phyloP scores from a whole-genome alignment of 805 yeast genomes.

The Hanseniaspora guilliermondii region DNA sequence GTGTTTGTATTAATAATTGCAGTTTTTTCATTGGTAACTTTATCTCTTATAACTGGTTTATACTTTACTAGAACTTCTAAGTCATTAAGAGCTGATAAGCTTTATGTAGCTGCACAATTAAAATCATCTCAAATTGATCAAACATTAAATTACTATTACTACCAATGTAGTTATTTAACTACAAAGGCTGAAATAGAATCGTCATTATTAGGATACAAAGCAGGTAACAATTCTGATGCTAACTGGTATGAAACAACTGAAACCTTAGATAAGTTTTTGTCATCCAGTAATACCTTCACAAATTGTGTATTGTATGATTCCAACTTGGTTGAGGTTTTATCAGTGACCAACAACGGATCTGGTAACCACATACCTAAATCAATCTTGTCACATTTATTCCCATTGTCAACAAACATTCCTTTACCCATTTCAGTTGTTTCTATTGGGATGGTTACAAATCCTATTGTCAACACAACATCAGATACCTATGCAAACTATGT shows the following conservation, averaged over 20 bases:
- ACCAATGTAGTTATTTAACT: constrained; percentile 56
- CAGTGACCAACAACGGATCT: constrained; percentile 33
- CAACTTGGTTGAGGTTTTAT: constrained; percentile 36
- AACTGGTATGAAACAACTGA: constrained; percentile 37
- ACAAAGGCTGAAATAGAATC: constrained; percentile 47
- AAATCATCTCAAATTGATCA: constrained; percentile 72
- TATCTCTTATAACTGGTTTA: constrained; percentile 65
- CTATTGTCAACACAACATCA: constrained; percentile 36
- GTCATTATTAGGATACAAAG: constrained; percentile 50
- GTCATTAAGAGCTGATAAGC: constrained; percentile 51
- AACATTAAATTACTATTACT: constrained; percentile 47
- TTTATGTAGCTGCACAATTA: constrained; percentile 66
- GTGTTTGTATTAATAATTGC: constrained; percentile 59
- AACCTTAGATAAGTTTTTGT: constrained; percentile 47
- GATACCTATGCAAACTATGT: not conserved
- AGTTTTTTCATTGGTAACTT: constrained; percentile 51
- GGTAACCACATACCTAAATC: constrained; percentile 26
- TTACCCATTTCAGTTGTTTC: constrained; percentile 34
- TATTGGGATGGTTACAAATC: constrained; percentile 53
- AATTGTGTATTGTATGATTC: constrained; percentile 59
- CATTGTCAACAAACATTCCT: constrained; percentile 37
- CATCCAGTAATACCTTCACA: constrained; percentile 50
- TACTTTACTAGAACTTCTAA: constrained; percentile 57
- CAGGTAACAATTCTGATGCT: constrained; percentile 53
- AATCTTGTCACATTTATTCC: constrained; percentile 33